Evolutionary conservation across 192 early-diverging fungal species (phyloP), one percentile per base, ranked within the genome.

Genomic region (Phlyctochytrium bullatum): DNA sequence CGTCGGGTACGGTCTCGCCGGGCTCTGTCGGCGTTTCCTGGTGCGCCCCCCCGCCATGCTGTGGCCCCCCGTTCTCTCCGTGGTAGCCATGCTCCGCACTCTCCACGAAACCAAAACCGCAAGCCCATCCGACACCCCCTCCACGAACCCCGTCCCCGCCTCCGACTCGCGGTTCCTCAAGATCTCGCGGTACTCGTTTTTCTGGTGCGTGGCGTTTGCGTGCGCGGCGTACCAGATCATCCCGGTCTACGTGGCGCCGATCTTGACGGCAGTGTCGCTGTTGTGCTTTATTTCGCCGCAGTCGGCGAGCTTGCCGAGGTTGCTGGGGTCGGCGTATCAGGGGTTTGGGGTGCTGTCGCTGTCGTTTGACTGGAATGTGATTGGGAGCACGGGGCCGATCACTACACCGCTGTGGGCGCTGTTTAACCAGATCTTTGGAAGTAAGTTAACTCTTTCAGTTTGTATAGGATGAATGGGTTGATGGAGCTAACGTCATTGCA

Each of bases 11-110:
- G 84, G 87, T 47, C 71, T 88, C 71, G 88, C 87, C 52, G 92
- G 87, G 60, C 76, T 88, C 23, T 80, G 77, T 59, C 86, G 91
- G 32, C 80, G 84, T 20, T 92, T 87, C 76, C 81, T 96, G 17
- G 92, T 96, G 1, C 86, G 89, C 35, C 92, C 92, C 17, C 78
- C 90, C 1, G 78, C 86, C 4, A 94, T 96, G 92, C 79, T 93
- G 35, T 96, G 91, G 91, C 93, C 93, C 6, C 62, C 78, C 2
- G 88, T 83, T 59, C 78, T 95, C 32, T 81, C 90, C 34, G 87
- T 36, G 0, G 27, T 66, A 2, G 70, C 70, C 14, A 60, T 72
- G 59, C 36, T 72, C 3, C 40, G 24, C 29, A 53, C 63, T 20
- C 50, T 72, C 31, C 70, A 72, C 33, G 17, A 31, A 12, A 64